Evolutionary conservation across 2,329 filamentous ascomycete species (phyloP).

Genomic region (Lasiodiplodia hormozganensis): DNA sequence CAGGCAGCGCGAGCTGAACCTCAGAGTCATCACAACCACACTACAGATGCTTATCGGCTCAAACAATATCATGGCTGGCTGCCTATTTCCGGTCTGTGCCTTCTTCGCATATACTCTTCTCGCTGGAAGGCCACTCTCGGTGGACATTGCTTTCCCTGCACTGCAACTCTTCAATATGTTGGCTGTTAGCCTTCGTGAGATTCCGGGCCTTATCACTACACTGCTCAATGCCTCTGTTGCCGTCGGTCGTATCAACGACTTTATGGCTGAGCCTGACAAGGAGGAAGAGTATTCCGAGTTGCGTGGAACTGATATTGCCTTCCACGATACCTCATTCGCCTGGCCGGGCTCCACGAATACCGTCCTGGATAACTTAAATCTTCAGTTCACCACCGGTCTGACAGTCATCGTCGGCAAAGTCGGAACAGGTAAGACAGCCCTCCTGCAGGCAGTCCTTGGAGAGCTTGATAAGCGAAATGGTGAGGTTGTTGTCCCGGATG

Average conservation of each 20-base stretch:
- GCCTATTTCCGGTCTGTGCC: slow-evolving; percentile 78
- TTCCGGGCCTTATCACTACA: slow-evolving; percentile 77
- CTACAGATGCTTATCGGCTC: slow-evolving; percentile 70
- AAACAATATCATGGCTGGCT: slow-evolving; percentile 73
- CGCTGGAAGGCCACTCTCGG: slow-evolving; percentile 70
- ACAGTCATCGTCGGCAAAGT: slow-evolving; percentile 70
- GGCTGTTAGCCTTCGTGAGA: slow-evolving; percentile 73
- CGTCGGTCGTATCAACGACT: slow-evolving; percentile 79
- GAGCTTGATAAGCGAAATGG: slow-evolving; percentile 63
- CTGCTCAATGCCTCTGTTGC: slow-evolving; percentile 84
- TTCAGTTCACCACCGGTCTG: slow-evolving; percentile 63
- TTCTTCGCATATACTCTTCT: slow-evolving; percentile 83
- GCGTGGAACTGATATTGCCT: slow-evolving; percentile 52
- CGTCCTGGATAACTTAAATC: slow-evolving; percentile 61
- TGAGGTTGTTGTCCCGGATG: slow-evolving; percentile 59
- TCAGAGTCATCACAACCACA: slow-evolving; percentile 69
- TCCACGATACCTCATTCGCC: slow-evolving; percentile 74
- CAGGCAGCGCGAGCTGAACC: slow-evolving; percentile 70
- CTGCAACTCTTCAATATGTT: slow-evolving; percentile 81
- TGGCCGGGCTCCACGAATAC: slow-evolving; percentile 74
- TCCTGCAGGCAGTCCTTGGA: slow-evolving; percentile 65
- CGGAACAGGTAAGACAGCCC: slow-evolving; percentile 68
- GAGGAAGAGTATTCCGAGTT: slow-evolving; percentile 55
- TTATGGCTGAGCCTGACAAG: slow-evolving; percentile 86
- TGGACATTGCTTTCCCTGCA: slow-evolving; percentile 87